Percentiles rank a stretch among this genome's conserved stretches.
Conservation (phyloP, 164 flowering plant species). For the Kingdonia uniflora region DNA sequence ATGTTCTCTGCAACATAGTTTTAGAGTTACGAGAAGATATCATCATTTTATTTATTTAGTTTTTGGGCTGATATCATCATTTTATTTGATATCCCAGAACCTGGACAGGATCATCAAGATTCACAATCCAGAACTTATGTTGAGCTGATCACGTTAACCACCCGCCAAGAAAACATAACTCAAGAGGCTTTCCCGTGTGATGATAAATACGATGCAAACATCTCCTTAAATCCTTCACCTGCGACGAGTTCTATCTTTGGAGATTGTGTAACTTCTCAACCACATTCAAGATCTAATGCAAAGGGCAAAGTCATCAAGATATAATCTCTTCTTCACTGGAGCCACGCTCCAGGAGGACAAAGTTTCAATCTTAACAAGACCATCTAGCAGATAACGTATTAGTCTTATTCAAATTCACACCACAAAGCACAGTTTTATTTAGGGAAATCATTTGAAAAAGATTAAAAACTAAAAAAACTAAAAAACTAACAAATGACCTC, state of each 20-base stretch:
- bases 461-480: no score
- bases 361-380: constrained; percentile 13
- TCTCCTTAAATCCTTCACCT: no score
- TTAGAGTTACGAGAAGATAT: constrained; percentile 5
- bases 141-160: no score
- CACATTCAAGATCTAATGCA: constrained; percentile 10
- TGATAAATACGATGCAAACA: no score
- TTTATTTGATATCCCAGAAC: constrained; percentile 17
- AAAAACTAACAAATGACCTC: no score
- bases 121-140: constrained; percentile 1
- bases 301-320: constrained; percentile 6
- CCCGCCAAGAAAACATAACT: no score
- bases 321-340: constrained; percentile 1
- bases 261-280: background rate
- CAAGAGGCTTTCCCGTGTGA: no score
- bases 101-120: constrained; percentile 9
- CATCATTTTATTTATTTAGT: background rate
- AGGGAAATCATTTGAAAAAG: no score
- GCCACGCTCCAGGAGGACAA: constrained; percentile 3
- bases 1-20: constrained; percentile 5
- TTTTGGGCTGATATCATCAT: background rate
- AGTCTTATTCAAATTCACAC: no score
- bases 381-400: constrained; percentile 1
- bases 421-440: no score
- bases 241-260: no score